phyloP scores from a whole-genome alignment of 768 basidiomycete species.

The Fomitopsis serialis region DNA sequence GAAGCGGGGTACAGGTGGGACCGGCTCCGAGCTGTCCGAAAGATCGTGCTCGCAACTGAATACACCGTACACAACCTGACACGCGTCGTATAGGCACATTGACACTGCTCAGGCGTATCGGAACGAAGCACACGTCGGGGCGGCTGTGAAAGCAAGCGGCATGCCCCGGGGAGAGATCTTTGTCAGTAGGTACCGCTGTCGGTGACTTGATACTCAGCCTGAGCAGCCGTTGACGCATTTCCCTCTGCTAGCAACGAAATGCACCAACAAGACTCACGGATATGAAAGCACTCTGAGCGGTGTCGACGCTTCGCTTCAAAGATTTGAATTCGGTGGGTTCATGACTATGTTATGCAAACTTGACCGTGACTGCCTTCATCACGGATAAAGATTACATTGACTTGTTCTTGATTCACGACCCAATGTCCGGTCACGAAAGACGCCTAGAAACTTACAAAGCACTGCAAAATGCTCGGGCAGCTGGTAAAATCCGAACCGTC shows the following conservation, averaged over 20 bases:
- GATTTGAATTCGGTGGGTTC: conserved; percentile 48
- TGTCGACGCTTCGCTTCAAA: conserved; percentile 55
- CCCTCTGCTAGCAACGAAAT: conserved; percentile 64
- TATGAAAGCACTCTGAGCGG: conserved; percentile 59
- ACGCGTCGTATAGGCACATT: conserved; percentile 40
- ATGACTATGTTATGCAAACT: neutral
- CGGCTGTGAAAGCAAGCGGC: conserved; percentile 51
- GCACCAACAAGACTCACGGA: conserved; percentile 55
- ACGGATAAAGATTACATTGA: conserved; percentile 36
- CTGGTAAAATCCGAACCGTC: conserved; percentile 32
- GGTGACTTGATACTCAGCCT: neutral
- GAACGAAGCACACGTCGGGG: conserved; percentile 63
- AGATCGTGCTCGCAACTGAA: neutral
- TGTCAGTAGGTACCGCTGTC: conserved; percentile 35
- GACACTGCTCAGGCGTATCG: conserved; percentile 71
- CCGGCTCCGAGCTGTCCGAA: neutral
- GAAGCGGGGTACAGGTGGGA: conserved; percentile 54
- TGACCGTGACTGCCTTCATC: conserved; percentile 4
- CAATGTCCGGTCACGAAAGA: conserved; percentile 30
- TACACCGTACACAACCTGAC: no score
- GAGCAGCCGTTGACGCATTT: no score
- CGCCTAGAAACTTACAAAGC: conserved; percentile 37
- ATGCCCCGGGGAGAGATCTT: conserved; percentile 56
- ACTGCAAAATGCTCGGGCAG: conserved; percentile 27
- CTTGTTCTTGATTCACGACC: conserved; percentile 42